Conservation (phyloP, 73 alveolate genomes). For the Effrenium voratum region DNA sequence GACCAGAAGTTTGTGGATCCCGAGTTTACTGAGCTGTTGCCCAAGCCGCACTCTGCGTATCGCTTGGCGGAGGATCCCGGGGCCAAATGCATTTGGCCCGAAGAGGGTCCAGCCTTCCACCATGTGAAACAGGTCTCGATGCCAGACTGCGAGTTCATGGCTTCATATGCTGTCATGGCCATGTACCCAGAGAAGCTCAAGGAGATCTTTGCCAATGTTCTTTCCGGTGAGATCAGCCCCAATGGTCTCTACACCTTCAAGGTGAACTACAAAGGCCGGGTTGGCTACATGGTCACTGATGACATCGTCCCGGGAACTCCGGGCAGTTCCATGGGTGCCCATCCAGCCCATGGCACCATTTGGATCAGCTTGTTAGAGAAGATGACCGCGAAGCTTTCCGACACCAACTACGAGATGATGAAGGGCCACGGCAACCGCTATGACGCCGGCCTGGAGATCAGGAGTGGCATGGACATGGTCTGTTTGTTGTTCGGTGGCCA, state of each 20-base stretch:
- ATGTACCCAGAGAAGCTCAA: slow-evolving; percentile 29
- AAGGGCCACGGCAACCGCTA: slow-evolving; percentile 60
- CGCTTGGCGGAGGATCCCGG: slow-evolving; percentile 54
- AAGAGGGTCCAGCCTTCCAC: slow-evolving; percentile 29
- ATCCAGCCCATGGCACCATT: slow-evolving; percentile 62
- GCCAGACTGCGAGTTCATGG: slow-evolving; percentile 63
- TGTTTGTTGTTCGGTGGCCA: slow-evolving; percentile 46
- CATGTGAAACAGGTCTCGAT: slow-evolving; percentile 43
- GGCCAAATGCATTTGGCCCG: slow-evolving; percentile 39
- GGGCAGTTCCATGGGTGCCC: slow-evolving; percentile 4
- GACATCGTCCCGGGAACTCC: slow-evolving; percentile 40
- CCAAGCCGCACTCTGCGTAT: slow-evolving; percentile 6
- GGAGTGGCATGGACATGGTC: slow-evolving; percentile 35
- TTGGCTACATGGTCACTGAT: slow-evolving; percentile 27
- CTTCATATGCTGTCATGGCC: slow-evolving; percentile 39
- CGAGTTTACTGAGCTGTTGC: slow-evolving; percentile 19
- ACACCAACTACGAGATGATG: slow-evolving; percentile 19
- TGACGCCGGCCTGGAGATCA: slow-evolving; percentile 41
- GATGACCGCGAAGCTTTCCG: slow-evolving; percentile 62
- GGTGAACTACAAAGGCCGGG: slow-evolving; percentile 40
- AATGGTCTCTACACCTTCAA: slow-evolving; percentile 50
- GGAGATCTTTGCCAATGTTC: slow-evolving; percentile 24
- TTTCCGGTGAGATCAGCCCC: slow-evolving; percentile 22
- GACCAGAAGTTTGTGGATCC: slow-evolving; percentile 35
- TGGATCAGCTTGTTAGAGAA: slow-evolving; percentile 49